Conservation (phyloP, 2,329 filamentous ascomycete species). For the Beauveria rudraprayagi region DNA sequence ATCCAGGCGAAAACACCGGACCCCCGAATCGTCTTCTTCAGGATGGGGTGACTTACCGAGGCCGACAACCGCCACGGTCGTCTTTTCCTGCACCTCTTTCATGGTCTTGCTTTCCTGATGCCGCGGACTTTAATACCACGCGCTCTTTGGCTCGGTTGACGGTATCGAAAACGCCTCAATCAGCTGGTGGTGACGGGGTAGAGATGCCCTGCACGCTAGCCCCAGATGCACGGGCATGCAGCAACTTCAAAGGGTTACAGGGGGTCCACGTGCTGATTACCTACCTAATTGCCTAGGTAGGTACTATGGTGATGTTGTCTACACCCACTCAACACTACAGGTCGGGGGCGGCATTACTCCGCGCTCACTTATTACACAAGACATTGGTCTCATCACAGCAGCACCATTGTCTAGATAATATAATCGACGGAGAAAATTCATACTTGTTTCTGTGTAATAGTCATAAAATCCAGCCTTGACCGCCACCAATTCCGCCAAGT, state of each 20-base stretch:
- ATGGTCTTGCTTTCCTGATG: neutral
- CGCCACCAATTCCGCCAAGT: neutral
- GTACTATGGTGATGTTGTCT: no score
- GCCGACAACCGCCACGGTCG: slow-evolving; percentile 5
- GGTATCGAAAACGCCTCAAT: no score
- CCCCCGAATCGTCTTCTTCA: neutral
- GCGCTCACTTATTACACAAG: no score
- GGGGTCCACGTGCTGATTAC: neutral
- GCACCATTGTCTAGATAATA: neutral
- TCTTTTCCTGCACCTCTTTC: neutral
- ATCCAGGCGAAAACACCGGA: no score
- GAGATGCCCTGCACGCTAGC: neutral
- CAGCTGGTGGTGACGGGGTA: neutral
- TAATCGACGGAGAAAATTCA: no score
- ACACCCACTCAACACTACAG: no score
- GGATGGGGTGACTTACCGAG: neutral
- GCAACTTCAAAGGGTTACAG: neutral
- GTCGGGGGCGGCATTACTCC: neutral
- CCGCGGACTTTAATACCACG: no score
- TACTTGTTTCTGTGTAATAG: neutral
- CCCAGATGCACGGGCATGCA: neutral
- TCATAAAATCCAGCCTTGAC: neutral
- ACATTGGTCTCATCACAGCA: neutral
- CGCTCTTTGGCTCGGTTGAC: no score
- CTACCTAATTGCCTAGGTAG: no score